Base-by-base conservation (phyloP, 495 filamentous ascomycete genomes). In the Talaromyces stipitatus region DNA sequence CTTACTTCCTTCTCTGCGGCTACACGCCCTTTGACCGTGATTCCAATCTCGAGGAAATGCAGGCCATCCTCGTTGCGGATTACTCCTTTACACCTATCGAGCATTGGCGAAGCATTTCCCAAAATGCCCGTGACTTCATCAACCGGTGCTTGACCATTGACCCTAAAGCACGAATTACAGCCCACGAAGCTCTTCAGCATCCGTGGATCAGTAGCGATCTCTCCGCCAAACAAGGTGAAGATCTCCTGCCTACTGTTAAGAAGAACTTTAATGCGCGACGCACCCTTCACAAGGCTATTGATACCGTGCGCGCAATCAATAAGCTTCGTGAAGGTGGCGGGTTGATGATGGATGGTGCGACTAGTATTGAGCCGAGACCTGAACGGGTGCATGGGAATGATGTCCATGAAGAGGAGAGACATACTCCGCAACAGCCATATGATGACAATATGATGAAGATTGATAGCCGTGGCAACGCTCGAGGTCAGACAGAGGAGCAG, bases 1-100 rank as follows among this genome's bases (percentile, higher is more conserved):
- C 89, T 12, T 98, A 97, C 74, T 98, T 98, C 78, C 78, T 98
- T 14, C 85, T 98, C 54, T 98, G 94, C 73, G 94, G 94, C 58
- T 97, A 97, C 74, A 97, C 95, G 11, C 94, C 95, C 54, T 98
- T 98, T 68, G 94, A 98, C 75, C 88, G 95, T 20, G 94, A 98
- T 69, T 91, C 85, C 50, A 95, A 98, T 71, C 84, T 97, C 62
- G 94, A 98, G 72, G 94, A 98, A 78, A 96, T 98, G 92, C 91
- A 97, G 74, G 94, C 95, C 57, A 98, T 98, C 70, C 82, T 97
- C 36, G 85, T 89, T 52, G 94, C 95, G 27, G 91, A 97, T 76
- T 98, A 97, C 77, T 85, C 82, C 68, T 98, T 97, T 72, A 91
- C 88, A n/a, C 94, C 94, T 4, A 70, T 89, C 53, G 92, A 97